These are phyloP conservation scores for Curvularia sp. DNA, from an alignment of 2,329 filamentous ascomycete genomes.

Conservation along the genomic window DNA sequence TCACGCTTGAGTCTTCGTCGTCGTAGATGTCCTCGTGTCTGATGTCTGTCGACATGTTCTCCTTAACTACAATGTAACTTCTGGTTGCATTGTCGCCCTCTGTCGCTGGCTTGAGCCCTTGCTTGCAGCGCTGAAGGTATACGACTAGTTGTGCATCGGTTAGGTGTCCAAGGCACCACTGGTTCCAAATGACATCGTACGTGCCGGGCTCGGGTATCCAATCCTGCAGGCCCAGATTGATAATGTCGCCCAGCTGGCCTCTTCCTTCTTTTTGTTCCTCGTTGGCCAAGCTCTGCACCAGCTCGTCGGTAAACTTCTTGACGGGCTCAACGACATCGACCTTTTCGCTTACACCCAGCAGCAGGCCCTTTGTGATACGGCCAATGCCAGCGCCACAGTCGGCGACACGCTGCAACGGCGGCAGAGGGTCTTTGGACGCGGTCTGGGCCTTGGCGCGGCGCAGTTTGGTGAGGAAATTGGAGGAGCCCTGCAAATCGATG, in stretches of 20 bases:
- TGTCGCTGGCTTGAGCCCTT: constrained; percentile 51
- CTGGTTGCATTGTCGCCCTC: constrained; percentile 52
- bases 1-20: constrained; percentile 77
- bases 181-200: constrained; percentile 87
- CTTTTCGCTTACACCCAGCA: constrained; percentile 71
- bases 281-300: constrained; percentile 51
- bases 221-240: constrained; percentile 75
- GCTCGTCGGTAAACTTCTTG: constrained; percentile 74
- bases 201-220: constrained; percentile 62
- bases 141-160: constrained; percentile 74
- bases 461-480: constrained; percentile 73
- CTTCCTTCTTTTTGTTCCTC: constrained; percentile 33
- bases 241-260: constrained; percentile 67
- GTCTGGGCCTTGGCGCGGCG: constrained; percentile 43
- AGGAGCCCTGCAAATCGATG: constrained; percentile 74
- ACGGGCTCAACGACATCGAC: constrained; percentile 90
- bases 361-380: constrained; percentile 77
- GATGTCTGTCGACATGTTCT: constrained; percentile 71
- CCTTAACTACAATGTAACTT: constrained; percentile 74
- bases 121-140: constrained; percentile 70
- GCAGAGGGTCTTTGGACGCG: constrained; percentile 29
- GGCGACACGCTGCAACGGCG: constrained; percentile 54
- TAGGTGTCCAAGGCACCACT: constrained; percentile 89
- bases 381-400: constrained; percentile 78
- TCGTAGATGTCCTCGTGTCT: constrained; percentile 74